Conservation (phyloP, 2,329 filamentous ascomycete genomes). For the Aureobasidium namibiae region DNA sequence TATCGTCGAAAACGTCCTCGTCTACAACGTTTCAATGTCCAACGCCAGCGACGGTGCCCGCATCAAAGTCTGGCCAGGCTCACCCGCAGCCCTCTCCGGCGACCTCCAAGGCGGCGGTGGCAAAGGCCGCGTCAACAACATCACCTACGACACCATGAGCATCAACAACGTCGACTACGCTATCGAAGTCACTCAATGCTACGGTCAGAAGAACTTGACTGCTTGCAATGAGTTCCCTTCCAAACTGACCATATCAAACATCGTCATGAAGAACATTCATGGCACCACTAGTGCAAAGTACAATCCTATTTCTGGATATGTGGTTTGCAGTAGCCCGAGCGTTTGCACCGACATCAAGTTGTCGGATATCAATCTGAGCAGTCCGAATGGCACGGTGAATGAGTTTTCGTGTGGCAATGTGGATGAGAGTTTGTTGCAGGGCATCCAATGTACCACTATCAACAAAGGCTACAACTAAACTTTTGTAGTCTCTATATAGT, state of each 20-base stretch:
- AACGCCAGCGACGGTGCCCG: constrained; percentile 53
- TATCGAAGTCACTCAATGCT: constrained; percentile 58
- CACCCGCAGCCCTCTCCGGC: constrained; percentile 46
- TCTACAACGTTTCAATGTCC: constrained; percentile 31
- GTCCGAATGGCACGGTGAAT: constrained; percentile 22
- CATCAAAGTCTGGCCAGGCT: constrained; percentile 66
- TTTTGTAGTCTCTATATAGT: neutral
- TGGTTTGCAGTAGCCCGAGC: constrained; percentile 36
- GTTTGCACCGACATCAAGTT: constrained; percentile 44
- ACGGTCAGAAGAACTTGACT: constrained; percentile 53
- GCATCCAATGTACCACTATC: constrained; percentile 21
- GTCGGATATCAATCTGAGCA: constrained; percentile 21
- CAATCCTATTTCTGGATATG: constrained; percentile 33
- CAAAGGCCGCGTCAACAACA: constrained; percentile 53
- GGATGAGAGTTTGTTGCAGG: constrained; percentile 22
- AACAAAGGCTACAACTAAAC: constrained; percentile 5
- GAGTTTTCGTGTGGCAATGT: constrained; percentile 25
- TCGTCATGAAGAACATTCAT: constrained; percentile 49
- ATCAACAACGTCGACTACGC: constrained; percentile 57
- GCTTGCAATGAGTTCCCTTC: constrained; percentile 53
- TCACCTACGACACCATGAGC: constrained; percentile 57
- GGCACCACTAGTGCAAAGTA: constrained; percentile 44
- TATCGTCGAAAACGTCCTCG: constrained; percentile 59
- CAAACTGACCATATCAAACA: constrained; percentile 46
- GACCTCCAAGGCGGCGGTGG: constrained; percentile 61